Conservation (phyloP, 441 rosid species). For the Gossypium lobatum region DNA sequence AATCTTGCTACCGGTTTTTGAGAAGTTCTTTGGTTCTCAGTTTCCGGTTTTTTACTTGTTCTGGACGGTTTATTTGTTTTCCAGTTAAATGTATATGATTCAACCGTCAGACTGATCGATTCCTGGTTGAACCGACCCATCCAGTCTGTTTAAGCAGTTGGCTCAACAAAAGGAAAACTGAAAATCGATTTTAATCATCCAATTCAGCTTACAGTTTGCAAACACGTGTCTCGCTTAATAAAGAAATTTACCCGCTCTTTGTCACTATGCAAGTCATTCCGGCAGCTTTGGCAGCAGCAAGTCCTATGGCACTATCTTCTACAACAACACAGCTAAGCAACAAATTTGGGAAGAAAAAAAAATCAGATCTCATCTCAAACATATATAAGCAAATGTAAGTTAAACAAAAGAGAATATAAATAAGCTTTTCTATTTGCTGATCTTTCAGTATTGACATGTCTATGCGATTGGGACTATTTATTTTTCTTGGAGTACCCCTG, state of each 20-base stretch:
- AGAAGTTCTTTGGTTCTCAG: neutral
- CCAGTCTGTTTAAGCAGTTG: neutral
- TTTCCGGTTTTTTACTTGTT: neutral
- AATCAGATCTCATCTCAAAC: neutral
- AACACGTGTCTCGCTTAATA: neutral
- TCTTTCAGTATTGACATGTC: neutral
- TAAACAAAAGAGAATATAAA: neutral
- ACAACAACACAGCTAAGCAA: constrained; percentile 78
- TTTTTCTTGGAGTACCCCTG: neutral
- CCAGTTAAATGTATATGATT: neutral
- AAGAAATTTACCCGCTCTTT: constrained; percentile 61
- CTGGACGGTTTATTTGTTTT: neutral
- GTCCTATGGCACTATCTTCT: constrained; percentile 93
- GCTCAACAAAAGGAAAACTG: neutral
- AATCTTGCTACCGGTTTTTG: neutral
- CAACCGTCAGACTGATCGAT: neutral
- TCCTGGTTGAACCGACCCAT: neutral
- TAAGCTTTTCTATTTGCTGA: neutral
- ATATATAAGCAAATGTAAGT: neutral
- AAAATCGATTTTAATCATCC: neutral
- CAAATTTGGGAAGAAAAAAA: neutral
- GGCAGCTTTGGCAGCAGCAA: constrained; percentile 94
- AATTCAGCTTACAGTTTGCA: neutral
- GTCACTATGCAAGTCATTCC: constrained; percentile 94
- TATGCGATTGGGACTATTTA: neutral